These are phyloP conservation scores for Calonectria hongkongensis DNA, from an alignment of 2,329 filamentous ascomycete species.

Conservation along the genomic window DNA sequence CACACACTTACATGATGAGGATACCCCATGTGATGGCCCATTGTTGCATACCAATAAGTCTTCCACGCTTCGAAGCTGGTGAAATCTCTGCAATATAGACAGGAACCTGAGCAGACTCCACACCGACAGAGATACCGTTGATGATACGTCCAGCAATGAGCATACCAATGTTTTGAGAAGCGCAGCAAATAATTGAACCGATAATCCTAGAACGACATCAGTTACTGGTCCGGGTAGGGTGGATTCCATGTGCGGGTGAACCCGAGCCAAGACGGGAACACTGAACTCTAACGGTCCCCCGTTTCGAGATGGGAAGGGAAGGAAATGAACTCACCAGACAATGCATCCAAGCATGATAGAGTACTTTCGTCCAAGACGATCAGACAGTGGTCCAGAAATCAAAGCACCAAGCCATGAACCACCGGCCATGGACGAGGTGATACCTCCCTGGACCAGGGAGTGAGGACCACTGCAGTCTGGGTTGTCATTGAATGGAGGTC, in stretches of 20 bases:
- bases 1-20: slow-evolving; percentile 63
- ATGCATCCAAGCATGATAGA: slow-evolving; percentile 70
- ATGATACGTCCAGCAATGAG: slow-evolving; percentile 72
- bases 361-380: slow-evolving; percentile 69
- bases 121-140: slow-evolving; percentile 78
- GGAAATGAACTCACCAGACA: slow-evolving; percentile 66
- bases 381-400: slow-evolving; percentile 69
- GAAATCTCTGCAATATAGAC: slow-evolving; percentile 80
- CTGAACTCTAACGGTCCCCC: not conserved
- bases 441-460: slow-evolving; percentile 69
- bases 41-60: slow-evolving; percentile 81
- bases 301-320: not conserved
- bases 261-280: not conserved
- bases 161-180: slow-evolving; percentile 62
- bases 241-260: not conserved
- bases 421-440: slow-evolving; percentile 71
- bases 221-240: not conserved
- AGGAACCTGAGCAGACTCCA: slow-evolving; percentile 77
- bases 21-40: slow-evolving; percentile 80
- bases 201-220: slow-evolving; percentile 61
- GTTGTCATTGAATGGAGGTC: slow-evolving; percentile 56
- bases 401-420: slow-evolving; percentile 71
- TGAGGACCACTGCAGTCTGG: slow-evolving; percentile 59
- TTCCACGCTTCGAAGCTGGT: slow-evolving; percentile 71
- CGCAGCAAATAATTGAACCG: slow-evolving; percentile 67